Evolutionary conservation across 2,329 filamentous ascomycete genomes (phyloP), one percentile per base, ranked within the genome.

Genomic region (Nemania diffusa): DNA sequence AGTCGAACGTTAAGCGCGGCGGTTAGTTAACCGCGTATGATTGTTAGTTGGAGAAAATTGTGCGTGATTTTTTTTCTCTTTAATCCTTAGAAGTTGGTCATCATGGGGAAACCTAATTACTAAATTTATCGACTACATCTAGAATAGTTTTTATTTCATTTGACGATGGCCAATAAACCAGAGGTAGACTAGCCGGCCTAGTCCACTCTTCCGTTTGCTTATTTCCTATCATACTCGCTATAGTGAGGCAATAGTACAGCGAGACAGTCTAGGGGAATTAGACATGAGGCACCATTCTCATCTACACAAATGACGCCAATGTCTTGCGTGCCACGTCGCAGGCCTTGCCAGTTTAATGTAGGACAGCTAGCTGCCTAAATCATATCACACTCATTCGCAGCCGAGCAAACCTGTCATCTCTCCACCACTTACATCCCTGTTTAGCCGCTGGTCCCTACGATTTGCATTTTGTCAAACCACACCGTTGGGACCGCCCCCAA

Each of bases 361-460:
- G 26, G 42, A 52, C 53, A 48, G 17, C 46, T 9, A 34, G 17
- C 46, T 9, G 27, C 48, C 26, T 29, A 9, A 60, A 53, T 46
- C n/a, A 37, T 6, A 22, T 27, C 42, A 40, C 26, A 13, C 15
- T 40, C 34, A 32, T 27, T 64, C 22, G 50, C 50, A 48, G 13
- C 20, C 26, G 44, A 65, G 55, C 51, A 40, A 50, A 29, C 26
- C 15, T 42, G 13, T 22, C 22, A 37, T 53, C 59, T 51, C 4
- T 60, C 46, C 24, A 55, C 62, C 68, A 67, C 46, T 64, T 15
- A 67, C 13, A 51, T 53, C 53, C 3, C 24, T 42, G 15, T 52
- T 42, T 67, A 68, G 60, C 58, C 65, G 64, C 67, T 55, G 26
- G 17, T 50, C 42, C n/a, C 13, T 57, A 56, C 64, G 46, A 67